These are phyloP conservation scores for Eucommia ulmoides DNA, from an alignment of 257 asterid genomes.

Conservation along the genomic window DNA sequence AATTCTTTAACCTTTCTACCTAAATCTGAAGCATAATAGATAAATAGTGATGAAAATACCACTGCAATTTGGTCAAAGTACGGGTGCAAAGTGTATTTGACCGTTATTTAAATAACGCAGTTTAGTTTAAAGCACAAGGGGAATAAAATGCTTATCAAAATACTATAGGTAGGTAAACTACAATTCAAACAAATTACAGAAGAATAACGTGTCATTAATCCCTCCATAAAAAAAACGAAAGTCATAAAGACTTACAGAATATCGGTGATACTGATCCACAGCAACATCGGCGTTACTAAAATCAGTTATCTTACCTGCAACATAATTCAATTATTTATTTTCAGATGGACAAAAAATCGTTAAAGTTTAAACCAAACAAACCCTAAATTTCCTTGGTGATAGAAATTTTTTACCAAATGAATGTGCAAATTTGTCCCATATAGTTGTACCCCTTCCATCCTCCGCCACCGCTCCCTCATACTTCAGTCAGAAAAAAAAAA, in stretches of 20 bases:
- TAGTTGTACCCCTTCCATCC: conserved; percentile 68
- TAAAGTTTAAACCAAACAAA: neutral
- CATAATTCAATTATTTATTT: neutral
- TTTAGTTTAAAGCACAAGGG: neutral
- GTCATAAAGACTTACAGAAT: conserved; percentile 27
- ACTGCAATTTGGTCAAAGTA: neutral
- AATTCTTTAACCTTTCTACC: too few relatives aligned
- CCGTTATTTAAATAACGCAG: neutral
- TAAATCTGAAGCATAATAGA: too few relatives aligned
- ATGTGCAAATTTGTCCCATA: conserved; percentile 86
- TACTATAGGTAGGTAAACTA: too few relatives aligned
- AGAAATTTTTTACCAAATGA: conserved; percentile 31
- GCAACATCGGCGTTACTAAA: conserved; percentile 77
- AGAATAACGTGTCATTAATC: neutral
- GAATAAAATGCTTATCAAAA: too few relatives aligned
- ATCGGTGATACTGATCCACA: conserved; percentile 64
- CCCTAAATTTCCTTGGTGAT: neutral
- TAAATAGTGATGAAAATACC: too few relatives aligned
- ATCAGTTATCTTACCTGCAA: conserved; percentile 62
- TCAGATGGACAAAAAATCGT: neutral
- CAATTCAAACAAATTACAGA: too few relatives aligned
- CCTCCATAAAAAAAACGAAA: neutral
- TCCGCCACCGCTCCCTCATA: conserved; percentile 79
- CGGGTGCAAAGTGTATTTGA: neutral
- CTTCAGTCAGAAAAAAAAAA: conserved; percentile 18